phyloP scores from a whole-genome alignment of 345 rosid species.

The Euphorbia pulcherrima region DNA sequence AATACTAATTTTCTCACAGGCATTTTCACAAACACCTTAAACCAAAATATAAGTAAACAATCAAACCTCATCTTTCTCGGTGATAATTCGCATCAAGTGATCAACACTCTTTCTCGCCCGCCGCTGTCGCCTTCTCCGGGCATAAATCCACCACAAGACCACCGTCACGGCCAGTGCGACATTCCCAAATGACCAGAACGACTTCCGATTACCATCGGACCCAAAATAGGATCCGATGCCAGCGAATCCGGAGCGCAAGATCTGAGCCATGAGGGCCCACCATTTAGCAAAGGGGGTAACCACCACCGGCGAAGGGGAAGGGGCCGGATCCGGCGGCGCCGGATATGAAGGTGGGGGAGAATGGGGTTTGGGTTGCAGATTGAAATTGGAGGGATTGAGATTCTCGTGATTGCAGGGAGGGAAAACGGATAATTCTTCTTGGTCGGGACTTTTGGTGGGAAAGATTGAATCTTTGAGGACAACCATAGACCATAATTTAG shows the following conservation, averaged over 20 bases:
- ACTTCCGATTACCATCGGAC: not conserved
- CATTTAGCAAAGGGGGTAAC: not conserved
- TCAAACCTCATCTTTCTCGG: slow-evolving; percentile 26
- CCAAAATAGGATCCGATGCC: slow-evolving; percentile 3
- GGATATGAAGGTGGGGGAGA: slow-evolving; percentile 4
- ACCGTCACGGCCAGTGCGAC: slow-evolving; percentile 16
- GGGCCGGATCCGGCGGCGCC: not conserved
- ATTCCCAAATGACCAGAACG: slow-evolving; percentile 6
- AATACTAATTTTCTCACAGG: not conserved
- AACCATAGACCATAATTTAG: slow-evolving; percentile 16
- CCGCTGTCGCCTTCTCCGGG: slow-evolving; percentile 11
- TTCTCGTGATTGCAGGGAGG: slow-evolving; percentile 24
- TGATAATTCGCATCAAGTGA: slow-evolving; percentile 18
- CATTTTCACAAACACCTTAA: slow-evolving; percentile 24
- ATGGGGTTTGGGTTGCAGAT: not conserved
- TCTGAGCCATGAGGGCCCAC: slow-evolving; percentile 14
- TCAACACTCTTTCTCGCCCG: slow-evolving; percentile 14
- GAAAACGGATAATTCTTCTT: slow-evolving; percentile 10
- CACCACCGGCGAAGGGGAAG: not conserved
- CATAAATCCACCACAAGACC: slow-evolving; percentile 16
- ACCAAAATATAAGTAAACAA: slow-evolving; percentile 19
- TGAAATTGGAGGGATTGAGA: slow-evolving; percentile 11
- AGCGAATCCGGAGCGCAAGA: slow-evolving; percentile 18
- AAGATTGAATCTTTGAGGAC: slow-evolving; percentile 1
- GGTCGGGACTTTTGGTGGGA: not conserved